Base-by-base conservation (phyloP, 805 yeast species). In the Zygoascus tannicola region DNA sequence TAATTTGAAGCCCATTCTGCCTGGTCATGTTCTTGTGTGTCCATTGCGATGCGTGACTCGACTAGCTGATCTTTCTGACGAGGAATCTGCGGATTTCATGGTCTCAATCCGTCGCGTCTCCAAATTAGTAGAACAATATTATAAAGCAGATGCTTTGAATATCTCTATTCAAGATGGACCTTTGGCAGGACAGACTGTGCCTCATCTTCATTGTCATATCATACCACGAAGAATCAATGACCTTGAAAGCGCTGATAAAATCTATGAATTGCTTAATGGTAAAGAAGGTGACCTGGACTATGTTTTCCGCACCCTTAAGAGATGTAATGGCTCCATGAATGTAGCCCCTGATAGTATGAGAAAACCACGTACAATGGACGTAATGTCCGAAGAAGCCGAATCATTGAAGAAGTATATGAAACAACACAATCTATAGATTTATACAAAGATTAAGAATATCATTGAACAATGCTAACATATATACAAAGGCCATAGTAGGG, bases 101-200 rank as follows among this genome's bases (percentile, higher is more conserved):
- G 62, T 63, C 20, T 77, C 95, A 0, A 66, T 92, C 7, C 95
- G 85, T 52, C 56, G 73, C 38, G 71, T 92, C 0, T 80, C 86
- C 48, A 64, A 66, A 43, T 81, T 87, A 50, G 78, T 92, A 14
- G 79, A 73, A 50, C 56, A 69, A 45, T 66, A 71, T 10, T 92
- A 80, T 60, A 71, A 78, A 30, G 94, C 96, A 2, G 94, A 88
- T 53, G 70, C 95, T 1, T 57, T 87, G 47, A 94, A 94, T 58
- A 73, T 92, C 33, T 90, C 97, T 8, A 85, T 94, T 47, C 99
- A 92, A 60, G 99, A 92, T 59, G 98, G 98, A 0, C 84, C 87
- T 0, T 86, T 86, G 40, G 90, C 97, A 1, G 98, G 98, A 3
- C 98, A 92, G 59, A 76, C 88, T n/a, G 80, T 92, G 2, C 95